Base-by-base conservation (phyloP, 2,329 filamentous ascomycete genomes). In the Ceratocystis papillata region DNA sequence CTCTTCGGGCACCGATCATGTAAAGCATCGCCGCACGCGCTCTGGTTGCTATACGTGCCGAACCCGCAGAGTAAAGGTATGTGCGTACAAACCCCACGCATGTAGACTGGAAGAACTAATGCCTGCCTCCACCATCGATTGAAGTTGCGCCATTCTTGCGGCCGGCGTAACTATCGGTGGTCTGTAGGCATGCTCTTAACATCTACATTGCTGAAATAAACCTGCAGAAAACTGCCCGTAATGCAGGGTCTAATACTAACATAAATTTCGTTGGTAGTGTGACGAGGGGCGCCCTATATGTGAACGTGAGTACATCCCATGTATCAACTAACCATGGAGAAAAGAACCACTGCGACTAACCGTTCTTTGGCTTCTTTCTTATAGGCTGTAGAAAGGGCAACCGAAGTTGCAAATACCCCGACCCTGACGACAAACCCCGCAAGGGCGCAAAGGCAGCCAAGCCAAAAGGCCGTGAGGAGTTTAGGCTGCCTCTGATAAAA, bases 11-110 rank as follows among this genome's bases (percentile, higher is more conserved):
- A 69, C 78, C 61, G 89, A 95, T 69, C 87, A 88, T 72, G 88
- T 95, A 70, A 97, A 97, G 76, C 93, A 97, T 74, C 87, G 92
- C 69, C 85, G 94, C 70, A 97, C 94, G 55, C 83, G 94, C 71
- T 96, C 91, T 69, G 94, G 94, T 33, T 99, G 94, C 77, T 96
- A 81, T 70, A 97, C 92, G 60, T 99, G 94, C 76, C 84, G 94
- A 67, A 87, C 87, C 71, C 84, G 94, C 70, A 84, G 94, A 74
- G 92, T 97, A 63, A 97, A 88, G 80, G 85, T 86, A 78, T 70
- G 73, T 8, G 22, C 20, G 28, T 60, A 48, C 50, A 45, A 44
- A 28, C 55, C 22, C 5, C n/a, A 22, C 20, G n/a, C 48, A 53
- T 48, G 46, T 48, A 48, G 17, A 7, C 15, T 10, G 1, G 46